A percentile compares a stretch with the other conserved stretches of the same genome.
Conservation (phyloP, 371 early-diverging fungal species). For the Parasitella parasitica region DNA sequence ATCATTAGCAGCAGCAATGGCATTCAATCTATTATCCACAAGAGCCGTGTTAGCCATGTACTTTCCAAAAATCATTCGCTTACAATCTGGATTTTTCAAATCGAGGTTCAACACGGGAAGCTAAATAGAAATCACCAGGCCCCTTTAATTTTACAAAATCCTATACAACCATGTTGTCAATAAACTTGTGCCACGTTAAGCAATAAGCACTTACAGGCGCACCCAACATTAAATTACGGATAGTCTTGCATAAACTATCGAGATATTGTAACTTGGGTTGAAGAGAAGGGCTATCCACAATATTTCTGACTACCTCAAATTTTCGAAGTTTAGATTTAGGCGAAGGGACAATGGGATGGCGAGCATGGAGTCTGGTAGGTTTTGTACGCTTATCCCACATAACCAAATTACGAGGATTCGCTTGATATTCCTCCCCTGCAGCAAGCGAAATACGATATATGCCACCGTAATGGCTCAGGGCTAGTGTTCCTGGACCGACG, state of each 20-base stretch:
- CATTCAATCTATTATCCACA: slow-evolving; percentile 33
- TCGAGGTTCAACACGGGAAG: slow-evolving; percentile 62
- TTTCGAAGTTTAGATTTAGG: slow-evolving; percentile 36
- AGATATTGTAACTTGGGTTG: slow-evolving; percentile 47
- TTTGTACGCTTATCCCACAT: slow-evolving; percentile 58
- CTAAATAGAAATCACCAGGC: slow-evolving; percentile 70
- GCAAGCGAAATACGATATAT: slow-evolving; percentile 69
- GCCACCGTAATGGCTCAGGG: slow-evolving; percentile 72
- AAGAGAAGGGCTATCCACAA: slow-evolving; percentile 51
- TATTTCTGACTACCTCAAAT: slow-evolving; percentile 39
- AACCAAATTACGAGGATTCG: slow-evolving; percentile 64
- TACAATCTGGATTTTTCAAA: slow-evolving; percentile 47
- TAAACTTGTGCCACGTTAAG: background rate
- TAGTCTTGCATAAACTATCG: slow-evolving; percentile 24
- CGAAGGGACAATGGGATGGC: slow-evolving; percentile 34
- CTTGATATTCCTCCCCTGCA: slow-evolving; percentile 70
- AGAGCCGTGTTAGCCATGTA: background rate
- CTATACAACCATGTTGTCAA: slow-evolving; percentile 18
- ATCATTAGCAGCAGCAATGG: slow-evolving; percentile 42
- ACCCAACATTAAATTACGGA: slow-evolving; percentile 47
- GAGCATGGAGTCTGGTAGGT: slow-evolving; percentile 35
- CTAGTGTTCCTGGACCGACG: slow-evolving; percentile 69
- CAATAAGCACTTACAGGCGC: slow-evolving; percentile 42
- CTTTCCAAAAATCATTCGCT: background rate
- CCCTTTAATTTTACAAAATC: slow-evolving; percentile 68